Percentiles rank a stretch among this genome's conserved stretches.
Evolutionary conservation across 805 yeast species (phyloP).

Genomic region (Saturnispora serradocipensis): DNA sequence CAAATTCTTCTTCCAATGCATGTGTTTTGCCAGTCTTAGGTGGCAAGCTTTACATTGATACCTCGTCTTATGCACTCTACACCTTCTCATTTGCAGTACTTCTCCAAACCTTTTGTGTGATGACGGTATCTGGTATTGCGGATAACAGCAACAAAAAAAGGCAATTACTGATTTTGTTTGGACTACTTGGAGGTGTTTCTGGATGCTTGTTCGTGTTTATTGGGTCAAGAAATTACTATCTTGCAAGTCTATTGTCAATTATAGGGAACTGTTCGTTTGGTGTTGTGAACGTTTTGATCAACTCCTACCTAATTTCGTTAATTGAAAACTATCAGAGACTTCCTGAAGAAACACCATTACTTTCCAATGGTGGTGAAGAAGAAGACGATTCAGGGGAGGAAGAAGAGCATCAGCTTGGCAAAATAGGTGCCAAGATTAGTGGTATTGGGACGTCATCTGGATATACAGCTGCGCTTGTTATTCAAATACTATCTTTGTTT

Average conservation of each 20-base stretch:
- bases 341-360: not conserved
- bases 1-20: conserved; percentile 1
- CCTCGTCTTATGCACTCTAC: conserved; percentile 65
- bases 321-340: conserved; percentile 32
- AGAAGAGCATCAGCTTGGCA: conserved; percentile 22
- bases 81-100: conserved; percentile 66
- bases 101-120: conserved; percentile 60
- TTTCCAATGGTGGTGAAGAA: not conserved
- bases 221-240: conserved; percentile 34
- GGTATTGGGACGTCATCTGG: conserved; percentile 70
- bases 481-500: conserved; percentile 51
- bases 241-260: conserved; percentile 46
- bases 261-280: conserved; percentile 65
- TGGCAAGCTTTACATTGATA: conserved; percentile 42
- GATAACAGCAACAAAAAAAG: conserved; percentile 58
- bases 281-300: conserved; percentile 72
- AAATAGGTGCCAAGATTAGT: conserved; percentile 42
- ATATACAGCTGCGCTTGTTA: conserved; percentile 57
- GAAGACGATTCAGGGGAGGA: not conserved
- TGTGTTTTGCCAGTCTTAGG: conserved; percentile 29
- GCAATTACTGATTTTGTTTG: conserved; percentile 44
- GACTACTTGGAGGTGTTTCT: conserved; percentile 46
- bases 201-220: conserved; percentile 39
- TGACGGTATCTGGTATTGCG: conserved; percentile 65
- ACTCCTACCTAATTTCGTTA: conserved; percentile 58